Percentiles rank a stretch among this genome's conserved stretches.
phyloP scores from a whole-genome alignment of 1,284 basidiomycete genomes.

The Cryptococcus sp. region DNA sequence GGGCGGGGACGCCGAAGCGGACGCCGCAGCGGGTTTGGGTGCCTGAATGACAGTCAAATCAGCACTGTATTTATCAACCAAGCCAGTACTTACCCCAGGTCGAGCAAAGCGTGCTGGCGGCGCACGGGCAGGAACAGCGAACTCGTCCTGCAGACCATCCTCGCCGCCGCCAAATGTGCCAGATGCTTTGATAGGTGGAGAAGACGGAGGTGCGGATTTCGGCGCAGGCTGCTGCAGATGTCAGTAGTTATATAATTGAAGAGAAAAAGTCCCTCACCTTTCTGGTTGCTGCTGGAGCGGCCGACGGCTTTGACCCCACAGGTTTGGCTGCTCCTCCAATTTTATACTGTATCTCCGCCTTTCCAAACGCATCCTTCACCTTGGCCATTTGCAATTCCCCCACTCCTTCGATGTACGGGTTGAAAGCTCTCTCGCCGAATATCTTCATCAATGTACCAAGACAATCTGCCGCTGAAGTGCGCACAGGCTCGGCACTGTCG shows the following conservation, averaged over 20 bases:
- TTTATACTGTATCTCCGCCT: constrained; percentile 83
- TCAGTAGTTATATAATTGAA: background rate
- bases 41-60: background rate
- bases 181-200: constrained; percentile 37
- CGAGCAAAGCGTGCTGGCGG: constrained; percentile 39
- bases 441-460: constrained; percentile 96
- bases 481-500: constrained; percentile 87
- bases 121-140: constrained; percentile 29
- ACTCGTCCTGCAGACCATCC: constrained; percentile 24
- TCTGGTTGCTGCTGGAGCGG: constrained; percentile 44
- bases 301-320: constrained; percentile 57
- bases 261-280: constrained; percentile 46
- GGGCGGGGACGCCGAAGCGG: constrained; percentile 22
- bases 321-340: constrained; percentile 57
- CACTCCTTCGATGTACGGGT: constrained; percentile 80
- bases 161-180: constrained; percentile 24
- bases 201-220: constrained; percentile 19
- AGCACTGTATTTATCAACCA: too few relatives aligned
- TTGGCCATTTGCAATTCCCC: constrained; percentile 89
- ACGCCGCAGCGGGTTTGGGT: constrained; percentile 11
- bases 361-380: constrained; percentile 90
- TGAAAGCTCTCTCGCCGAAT: constrained; percentile 89
- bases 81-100: constrained; percentile 18
- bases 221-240: background rate
- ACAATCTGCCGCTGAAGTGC: constrained; percentile 83